Evolutionary conservation across 208 protist species (phyloP).

Genomic region (Eutreptiella sp.): DNA sequence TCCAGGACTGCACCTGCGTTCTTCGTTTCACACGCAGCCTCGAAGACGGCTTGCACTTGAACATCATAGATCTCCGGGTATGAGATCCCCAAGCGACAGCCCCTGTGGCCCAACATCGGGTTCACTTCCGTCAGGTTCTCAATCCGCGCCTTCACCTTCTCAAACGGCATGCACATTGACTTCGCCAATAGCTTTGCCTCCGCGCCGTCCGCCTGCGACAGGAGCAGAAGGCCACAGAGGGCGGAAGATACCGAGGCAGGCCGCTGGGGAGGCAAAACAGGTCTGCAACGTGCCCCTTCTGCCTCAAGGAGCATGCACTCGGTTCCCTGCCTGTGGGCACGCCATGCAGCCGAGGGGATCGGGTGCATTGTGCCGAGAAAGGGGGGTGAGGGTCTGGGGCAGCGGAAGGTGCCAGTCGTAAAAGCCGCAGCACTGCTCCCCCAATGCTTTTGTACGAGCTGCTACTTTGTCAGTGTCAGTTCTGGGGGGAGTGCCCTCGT

Average conservation of each 20-base stretch:
- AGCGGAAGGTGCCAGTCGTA: too few species aligned
- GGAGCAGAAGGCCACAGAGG: slow-evolving; percentile 3
- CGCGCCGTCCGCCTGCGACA: slow-evolving; percentile 52
- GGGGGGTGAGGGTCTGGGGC: too few species aligned
- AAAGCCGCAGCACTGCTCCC: too few species aligned
- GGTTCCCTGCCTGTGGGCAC: too few species aligned
- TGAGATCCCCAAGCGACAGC: slow-evolving; percentile 79
- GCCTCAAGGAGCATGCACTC: too few species aligned
- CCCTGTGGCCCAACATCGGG: slow-evolving; percentile 89
- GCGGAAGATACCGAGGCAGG: slow-evolving; percentile 4
- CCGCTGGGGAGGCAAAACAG: too few species aligned
- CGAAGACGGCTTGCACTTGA: slow-evolving; percentile 84
- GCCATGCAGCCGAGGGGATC: too few species aligned
- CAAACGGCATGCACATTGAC: slow-evolving; percentile 49
- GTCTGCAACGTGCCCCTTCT: too few species aligned
- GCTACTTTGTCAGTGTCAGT: too few species aligned
- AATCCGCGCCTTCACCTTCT: slow-evolving; percentile 61
- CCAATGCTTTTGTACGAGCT: too few species aligned
- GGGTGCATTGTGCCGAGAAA: too few species aligned
- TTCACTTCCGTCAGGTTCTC: slow-evolving; percentile 79
- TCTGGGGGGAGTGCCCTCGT: too few species aligned
- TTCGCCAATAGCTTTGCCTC: slow-evolving; percentile 63
- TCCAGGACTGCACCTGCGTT: slow-evolving; percentile 48
- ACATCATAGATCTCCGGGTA: slow-evolving; percentile 90
- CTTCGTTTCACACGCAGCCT: slow-evolving; percentile 65